Base-by-base conservation (phyloP, 495 filamentous ascomycete species). In the Melanomma pulvis-pyrius region DNA sequence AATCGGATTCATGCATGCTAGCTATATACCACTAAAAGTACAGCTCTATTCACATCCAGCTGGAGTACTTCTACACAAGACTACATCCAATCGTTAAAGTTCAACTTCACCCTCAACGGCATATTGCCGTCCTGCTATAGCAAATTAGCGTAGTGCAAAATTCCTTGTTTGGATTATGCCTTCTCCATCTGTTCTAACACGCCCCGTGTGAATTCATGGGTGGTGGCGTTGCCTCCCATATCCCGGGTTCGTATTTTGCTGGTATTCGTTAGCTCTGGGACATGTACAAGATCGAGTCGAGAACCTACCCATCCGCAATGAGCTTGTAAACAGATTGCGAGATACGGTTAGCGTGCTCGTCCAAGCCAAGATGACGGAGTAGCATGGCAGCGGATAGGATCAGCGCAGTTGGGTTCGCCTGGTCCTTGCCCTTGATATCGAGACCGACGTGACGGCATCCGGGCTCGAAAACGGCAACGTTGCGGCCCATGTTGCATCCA, bases 401-500 rank as follows among this genome's bases (percentile, higher is more conserved):
- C 79, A 98, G 86, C 63, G 94, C 94, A 50, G 92, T 97, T 28
- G 94, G 94, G 85, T 98, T 98, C 54, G 94, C 94, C 81, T 98
- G 92, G 78, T 97, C 92, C 82, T 96, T 96, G 79, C 96, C 94
- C 83, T 98, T 93, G 80, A 98, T 98, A 75, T 98, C 94, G 19
- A 98, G 88, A 78, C 94, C 94, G 68, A 98, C 94, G 83, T 98
- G 94, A 77, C 94, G 86, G 86, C 94, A 98, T 58, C 94, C 94
- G 68, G 94, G 94, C 84, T 98, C 94, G 79, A 98, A 98, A 59
- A 98, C 93, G 71, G 96, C 96, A 65, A 97, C 90, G 64, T 98
- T 92, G 65, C 94, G 91, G 73, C 94, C 94, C 92, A 98, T 98
- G 83, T 98, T 98, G 86, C 92, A 96, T 72, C 94, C 94, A 62